A percentile compares a stretch with the other conserved stretches of the same genome.
Conservation (phyloP, 345 rosid species). For the Linum usitatissimum region DNA sequence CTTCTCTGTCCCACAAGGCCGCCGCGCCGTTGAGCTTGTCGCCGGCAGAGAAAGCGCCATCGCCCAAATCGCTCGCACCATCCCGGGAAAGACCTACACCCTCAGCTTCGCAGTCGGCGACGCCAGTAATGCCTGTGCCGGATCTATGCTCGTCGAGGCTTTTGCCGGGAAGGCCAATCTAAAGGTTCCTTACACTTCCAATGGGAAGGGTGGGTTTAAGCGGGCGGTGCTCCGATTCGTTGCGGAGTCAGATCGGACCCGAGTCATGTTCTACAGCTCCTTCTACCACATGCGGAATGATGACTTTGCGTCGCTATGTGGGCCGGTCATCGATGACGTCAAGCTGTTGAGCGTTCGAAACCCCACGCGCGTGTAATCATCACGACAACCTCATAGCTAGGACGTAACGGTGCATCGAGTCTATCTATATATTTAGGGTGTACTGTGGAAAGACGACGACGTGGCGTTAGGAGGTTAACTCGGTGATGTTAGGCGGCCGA, state of each 20-base stretch:
- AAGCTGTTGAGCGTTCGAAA: conserved; percentile 1
- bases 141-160: conserved; percentile 2
- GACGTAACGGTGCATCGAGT: no score
- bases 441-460: no score
- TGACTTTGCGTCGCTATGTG: neutral
- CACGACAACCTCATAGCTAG: no score
- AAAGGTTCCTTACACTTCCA: neutral
- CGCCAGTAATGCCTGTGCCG: neutral
- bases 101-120: neutral
- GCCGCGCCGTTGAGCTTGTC: conserved; percentile 9
- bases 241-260: neutral
- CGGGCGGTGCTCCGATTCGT: conserved; percentile 3
- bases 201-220: conserved; percentile 3
- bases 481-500: no score
- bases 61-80: neutral
- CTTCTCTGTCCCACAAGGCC: conserved; percentile 21
- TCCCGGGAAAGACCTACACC: neutral
- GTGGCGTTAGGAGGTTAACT: no score
- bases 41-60: neutral
- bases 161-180: neutral
- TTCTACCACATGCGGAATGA: conserved; percentile 2
- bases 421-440: no score
- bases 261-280: neutral
- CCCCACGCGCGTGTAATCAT: neutral
- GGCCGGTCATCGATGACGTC: conserved; percentile 1